Evolutionary conservation across 768 basidiomycete genomes (phyloP).

Genomic region (Leccinum rimulosum): DNA sequence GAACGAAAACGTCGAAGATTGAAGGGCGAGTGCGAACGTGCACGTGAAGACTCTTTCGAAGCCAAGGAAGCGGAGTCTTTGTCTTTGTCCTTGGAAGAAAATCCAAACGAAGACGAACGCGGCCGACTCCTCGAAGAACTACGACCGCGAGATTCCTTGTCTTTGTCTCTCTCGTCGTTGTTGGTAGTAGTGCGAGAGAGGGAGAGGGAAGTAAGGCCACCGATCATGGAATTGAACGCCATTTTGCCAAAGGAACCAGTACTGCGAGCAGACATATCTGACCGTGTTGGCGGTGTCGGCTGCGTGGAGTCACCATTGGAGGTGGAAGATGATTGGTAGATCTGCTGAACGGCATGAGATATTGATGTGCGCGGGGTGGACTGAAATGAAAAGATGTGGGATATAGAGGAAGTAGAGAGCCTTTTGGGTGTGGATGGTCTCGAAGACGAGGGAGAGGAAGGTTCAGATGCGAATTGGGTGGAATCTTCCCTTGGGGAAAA

Average conservation of each 20-base stretch:
- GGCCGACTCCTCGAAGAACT: conserved; percentile 41
- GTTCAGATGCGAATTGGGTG: conserved; percentile 1
- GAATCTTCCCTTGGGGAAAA: conserved; percentile 17
- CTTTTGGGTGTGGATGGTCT: conserved; percentile 22
- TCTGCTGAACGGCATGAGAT: conserved; percentile 23
- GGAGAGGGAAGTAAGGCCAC: conserved; percentile 62
- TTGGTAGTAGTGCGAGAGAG: conserved; percentile 52
- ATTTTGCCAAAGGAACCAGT: conserved; percentile 58
- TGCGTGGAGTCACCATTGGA: conserved; percentile 11
- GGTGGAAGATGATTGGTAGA: conserved; percentile 5
- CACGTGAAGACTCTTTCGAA: conserved; percentile 54
- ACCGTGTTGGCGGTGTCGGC: conserved; percentile 20
- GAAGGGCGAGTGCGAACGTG: conserved; percentile 82
- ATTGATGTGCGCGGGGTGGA: conserved; percentile 12
- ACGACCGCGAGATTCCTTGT: conserved; percentile 51
- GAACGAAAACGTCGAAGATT: conserved; percentile 63
- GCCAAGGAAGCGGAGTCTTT: conserved; percentile 36
- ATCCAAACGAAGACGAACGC: conserved; percentile 50
- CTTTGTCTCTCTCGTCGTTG: conserved; percentile 38
- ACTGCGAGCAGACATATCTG: conserved; percentile 36
- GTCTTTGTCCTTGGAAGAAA: conserved; percentile 33
- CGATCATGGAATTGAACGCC: conserved; percentile 70
- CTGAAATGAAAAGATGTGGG: conserved; percentile 27
- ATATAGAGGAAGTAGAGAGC: conserved; percentile 24
- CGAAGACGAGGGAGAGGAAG: conserved; percentile 8